Conservation (phyloP, 2,329 filamentous ascomycete species). For the Mycosphaerelloides madeirae region DNA sequence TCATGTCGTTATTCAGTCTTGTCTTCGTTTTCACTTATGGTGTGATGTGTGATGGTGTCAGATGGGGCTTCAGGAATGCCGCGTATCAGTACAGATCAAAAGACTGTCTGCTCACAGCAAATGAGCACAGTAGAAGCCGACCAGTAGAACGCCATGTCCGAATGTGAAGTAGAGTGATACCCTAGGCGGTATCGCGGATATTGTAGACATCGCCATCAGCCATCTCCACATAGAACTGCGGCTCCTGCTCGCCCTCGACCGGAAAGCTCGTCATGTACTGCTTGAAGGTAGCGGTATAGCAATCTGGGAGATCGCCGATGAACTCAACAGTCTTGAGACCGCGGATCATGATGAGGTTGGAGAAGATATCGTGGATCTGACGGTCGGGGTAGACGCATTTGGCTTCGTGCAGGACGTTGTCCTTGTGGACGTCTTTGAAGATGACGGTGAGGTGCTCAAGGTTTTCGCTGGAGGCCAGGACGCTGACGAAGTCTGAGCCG, state of each 20-base stretch:
- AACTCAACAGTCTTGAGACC: constrained; percentile 21
- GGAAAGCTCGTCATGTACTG: constrained; percentile 16
- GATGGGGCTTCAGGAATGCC: too few relatives aligned
- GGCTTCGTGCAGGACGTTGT: constrained; percentile 8
- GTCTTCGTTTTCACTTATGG: too few relatives aligned
- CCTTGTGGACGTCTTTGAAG: constrained; percentile 22
- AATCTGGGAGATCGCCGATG: constrained; percentile 23
- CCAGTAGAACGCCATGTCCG: neutral
- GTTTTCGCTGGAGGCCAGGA: constrained; percentile 10
- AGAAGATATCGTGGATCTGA: constrained; percentile 19
- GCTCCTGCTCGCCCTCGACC: constrained; percentile 4
- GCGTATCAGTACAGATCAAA: too few relatives aligned
- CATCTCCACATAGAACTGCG: constrained; percentile 10
- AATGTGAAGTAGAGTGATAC: neutral
- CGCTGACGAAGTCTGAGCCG: constrained; percentile 11
- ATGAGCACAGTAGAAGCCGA: too few relatives aligned
- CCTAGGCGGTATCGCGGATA: constrained; percentile 5
- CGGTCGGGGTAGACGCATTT: constrained; percentile 23
- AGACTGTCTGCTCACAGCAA: neutral
- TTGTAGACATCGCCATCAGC: constrained; percentile 9
- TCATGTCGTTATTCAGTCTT: too few relatives aligned
- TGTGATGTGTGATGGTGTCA: too few relatives aligned
- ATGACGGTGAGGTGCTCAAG: constrained; percentile 19
- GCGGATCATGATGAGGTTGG: constrained; percentile 18
- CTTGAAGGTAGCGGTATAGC: constrained; percentile 18